Base-by-base conservation (phyloP, 2,329 filamentous ascomycete genomes). In the Alternaria sp. region DNA sequence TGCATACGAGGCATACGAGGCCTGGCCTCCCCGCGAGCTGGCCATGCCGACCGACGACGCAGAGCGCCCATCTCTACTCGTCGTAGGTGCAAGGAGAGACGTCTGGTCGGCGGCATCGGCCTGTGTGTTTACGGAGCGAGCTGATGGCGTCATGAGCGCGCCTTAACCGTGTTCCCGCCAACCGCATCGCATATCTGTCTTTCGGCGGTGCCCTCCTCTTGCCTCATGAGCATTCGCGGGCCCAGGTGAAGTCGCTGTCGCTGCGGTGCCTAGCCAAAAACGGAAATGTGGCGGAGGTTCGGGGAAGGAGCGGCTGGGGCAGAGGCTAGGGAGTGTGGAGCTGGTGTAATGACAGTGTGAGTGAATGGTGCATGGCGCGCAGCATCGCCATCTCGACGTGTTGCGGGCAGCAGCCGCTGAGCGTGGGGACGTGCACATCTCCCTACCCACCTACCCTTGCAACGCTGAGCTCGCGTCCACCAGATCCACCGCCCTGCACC, bases 1-100 rank as follows among this genome's bases (percentile, higher is more conserved):
- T 65, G 90, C 90, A 74, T 94, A 86, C 55, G 77, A 79, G 54
- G 90, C 90, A 74, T 94, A 86, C 51, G 77, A 79, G 53, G 91
- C 93, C 67, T 89, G 86, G 10, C 61, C 65, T 57, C 87, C 88
- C 57, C 92, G 88, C 18, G 89, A 87, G 53, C 86, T 88, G 60
- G 88, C 90, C 71, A 88, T 85, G 75, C 84, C 84, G 26, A 75
- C 71, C 45, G 76, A 70, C 45, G 88, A 88, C 50, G 85, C 79
- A n/a, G 87, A 87, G 55, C 87, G 84, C 65, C 82, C 84, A 81
- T 87, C 84, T 80, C 84, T 84, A 70, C 78, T 79, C 30, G 80
- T 77, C 44, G 81, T 78, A 55, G 84, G 82, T 59, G 80, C 81
- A 54, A 82, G 78, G 62, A 84, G 77, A 50, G 76, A 78, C 71